Base-by-base conservation (phyloP, 352 stramenopile genomes). In the Thraustochytrium sp. region DNA sequence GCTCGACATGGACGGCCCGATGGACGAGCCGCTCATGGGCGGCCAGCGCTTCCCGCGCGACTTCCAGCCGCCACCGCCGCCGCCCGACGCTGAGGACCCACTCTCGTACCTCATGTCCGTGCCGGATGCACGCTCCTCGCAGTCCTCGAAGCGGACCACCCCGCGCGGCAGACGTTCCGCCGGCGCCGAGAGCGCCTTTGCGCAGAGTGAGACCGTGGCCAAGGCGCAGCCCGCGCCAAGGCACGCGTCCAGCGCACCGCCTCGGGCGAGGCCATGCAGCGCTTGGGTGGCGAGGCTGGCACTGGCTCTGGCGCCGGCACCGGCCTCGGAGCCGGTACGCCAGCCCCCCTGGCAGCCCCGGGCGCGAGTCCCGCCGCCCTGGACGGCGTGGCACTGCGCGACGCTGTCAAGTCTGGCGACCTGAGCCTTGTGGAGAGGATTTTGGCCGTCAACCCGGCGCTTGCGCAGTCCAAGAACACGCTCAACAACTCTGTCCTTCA, bases 31-130 rank as follows among this genome's bases (percentile, higher is more conserved):
- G 16, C 42, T 16, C 5, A 49, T 16, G 16, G 54, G 8, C 5
- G 34, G 21, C 36, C 37, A 75, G 23, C 62, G 62, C 18, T 51
- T 37, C 18, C 62, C 37, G 40, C 9, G 34, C 4, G 53, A 75
- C 53, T 75, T 40, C 31, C 13, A 29, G 23, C 68, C 68, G 48
- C 68, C 68, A 13, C 68, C 68, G 23, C 68, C 68, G 49, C 68
- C 68, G 18, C 68, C 68, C 23, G 68, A 63, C 26, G 68, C 68
- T 11, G 40, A 46, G n/a, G 68, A 80, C 68, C 68, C 68, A n/a
- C 68, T 80, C 13, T 80, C 68, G 4, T 80, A 80, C 37, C 26
- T 80, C 0, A 63, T 80, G 16, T 23, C 11, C 46, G 46, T 75
- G 51, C 51, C 51, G 31, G 59, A n/a, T n/a, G n/a, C n/a, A n/a